Evolutionary conservation across 768 basidiomycete species (phyloP), one percentile per base, ranked within the genome.

Genomic region (Suillus tomentosus): DNA sequence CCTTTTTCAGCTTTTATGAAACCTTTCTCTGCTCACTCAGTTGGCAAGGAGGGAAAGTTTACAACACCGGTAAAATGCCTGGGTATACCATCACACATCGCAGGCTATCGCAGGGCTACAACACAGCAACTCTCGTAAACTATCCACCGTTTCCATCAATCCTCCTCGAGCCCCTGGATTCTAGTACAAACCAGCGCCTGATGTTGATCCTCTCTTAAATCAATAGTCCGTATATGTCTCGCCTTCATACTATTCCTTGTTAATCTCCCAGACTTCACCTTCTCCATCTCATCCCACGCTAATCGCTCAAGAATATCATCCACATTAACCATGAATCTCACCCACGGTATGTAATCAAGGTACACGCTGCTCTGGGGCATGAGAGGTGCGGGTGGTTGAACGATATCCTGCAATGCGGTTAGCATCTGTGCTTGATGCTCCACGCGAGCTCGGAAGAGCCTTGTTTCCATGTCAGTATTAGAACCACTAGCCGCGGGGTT

Each of bases 281-380:
- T 47, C 60, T 61, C 70, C 64, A 56, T 63, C 64, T 62, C 74
- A 65, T 81, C 87, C 69, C 79, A 68, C 68, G 63, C 75, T 37
- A 47, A 65, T 19, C 65, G 65, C 43, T 74, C 73, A 27, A 68
- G 67, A 48, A 54, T 62, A 65, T 94, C 92, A 67, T 96, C 94
- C 43, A 77, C 82, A 34, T 64, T 75, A 47, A 91, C 85, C 73
- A 96, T 90, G 64, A 77, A 70, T 64, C 88, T 80, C 57, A 94
- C 78, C 76, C 82, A 84, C 39, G 94, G 89, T 68, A 85, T 77
- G 75, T 92, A 91, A 56, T 96, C 91, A 71, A 88, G 73, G 69
- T 84, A 82, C 64, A 90, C 75, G 45, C 77, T 76, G 22, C 71
- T 70, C 56, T 82, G 78, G 14, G 83, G 81, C 71, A 84, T 76